Percentiles rank a stretch among this genome's conserved stretches.
These are phyloP conservation scores for Salix udensis DNA, from an alignment of 345 rosid genomes.

Conservation along the genomic window DNA sequence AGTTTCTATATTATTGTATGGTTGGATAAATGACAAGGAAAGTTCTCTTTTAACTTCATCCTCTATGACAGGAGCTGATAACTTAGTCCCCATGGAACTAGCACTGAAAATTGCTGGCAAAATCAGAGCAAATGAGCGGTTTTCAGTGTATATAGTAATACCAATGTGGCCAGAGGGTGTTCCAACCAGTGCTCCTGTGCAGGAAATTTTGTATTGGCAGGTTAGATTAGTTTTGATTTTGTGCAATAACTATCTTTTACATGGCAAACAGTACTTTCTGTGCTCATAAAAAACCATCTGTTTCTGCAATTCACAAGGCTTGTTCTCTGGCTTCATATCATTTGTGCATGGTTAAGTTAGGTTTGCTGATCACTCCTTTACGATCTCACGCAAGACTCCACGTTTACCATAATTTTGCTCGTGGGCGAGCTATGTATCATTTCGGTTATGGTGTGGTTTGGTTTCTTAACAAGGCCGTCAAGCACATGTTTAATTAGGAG, in stretches of 20 bases:
- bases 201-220: slow-evolving; percentile 74
- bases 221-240: slow-evolving; percentile 25
- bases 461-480: too few species aligned
- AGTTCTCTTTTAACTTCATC: neutral
- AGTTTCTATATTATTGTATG: neutral
- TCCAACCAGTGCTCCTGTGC: slow-evolving; percentile 54
- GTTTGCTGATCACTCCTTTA: neutral
- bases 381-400: neutral
- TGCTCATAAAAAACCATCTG: neutral
- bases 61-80: slow-evolving; percentile 50
- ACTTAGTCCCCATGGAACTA: slow-evolving; percentile 62
- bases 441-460: too few species aligned
- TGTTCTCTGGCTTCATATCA: neutral
- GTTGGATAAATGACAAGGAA: neutral
- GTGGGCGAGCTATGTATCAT: too few species aligned
- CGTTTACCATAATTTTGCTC: neutral
- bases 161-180: slow-evolving; percentile 79
- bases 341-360: neutral
- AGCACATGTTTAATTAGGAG: too few species aligned
- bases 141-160: slow-evolving; percentile 51
- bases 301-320: neutral
- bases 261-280: neutral
- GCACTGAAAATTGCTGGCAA: slow-evolving; percentile 62
- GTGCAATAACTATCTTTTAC: neutral
- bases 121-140: slow-evolving; percentile 49